phyloP scores from a whole-genome alignment of 208 protist genomes.

The Trypanosoma congolense region DNA sequence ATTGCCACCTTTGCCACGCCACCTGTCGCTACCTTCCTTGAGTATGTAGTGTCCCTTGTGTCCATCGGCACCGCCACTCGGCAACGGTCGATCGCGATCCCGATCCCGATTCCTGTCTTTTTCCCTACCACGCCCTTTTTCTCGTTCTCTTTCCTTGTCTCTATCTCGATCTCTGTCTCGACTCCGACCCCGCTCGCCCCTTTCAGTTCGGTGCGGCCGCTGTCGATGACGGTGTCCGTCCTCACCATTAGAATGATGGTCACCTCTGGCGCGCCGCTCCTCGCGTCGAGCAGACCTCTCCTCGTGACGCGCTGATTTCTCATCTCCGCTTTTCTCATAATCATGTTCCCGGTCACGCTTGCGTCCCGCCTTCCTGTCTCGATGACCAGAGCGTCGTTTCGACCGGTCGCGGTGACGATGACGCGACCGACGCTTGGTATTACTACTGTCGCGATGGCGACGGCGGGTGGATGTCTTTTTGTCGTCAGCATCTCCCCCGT shows the following conservation, averaged over 20 bases:
- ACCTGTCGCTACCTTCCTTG: slow-evolving; percentile 13
- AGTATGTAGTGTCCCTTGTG: slow-evolving; percentile 9
- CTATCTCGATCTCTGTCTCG: slow-evolving; percentile 9
- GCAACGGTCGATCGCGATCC: not conserved
- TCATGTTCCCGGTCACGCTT: slow-evolving; percentile 17
- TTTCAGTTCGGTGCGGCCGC: slow-evolving; percentile 4
- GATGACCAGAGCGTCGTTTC: slow-evolving; percentile 5
- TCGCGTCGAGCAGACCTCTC: slow-evolving; percentile 1
- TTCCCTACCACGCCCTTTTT: slow-evolving; percentile 23
- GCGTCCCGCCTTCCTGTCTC: slow-evolving; percentile 16
- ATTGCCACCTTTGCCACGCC: slow-evolving; percentile 7
- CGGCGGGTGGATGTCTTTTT: slow-evolving; percentile 24
- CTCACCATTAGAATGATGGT: slow-evolving; percentile 9
- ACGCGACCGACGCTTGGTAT: slow-evolving; percentile 2
- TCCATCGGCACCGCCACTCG: not conserved
- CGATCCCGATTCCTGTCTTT: slow-evolving; percentile 5
- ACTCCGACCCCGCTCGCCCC: not conserved
- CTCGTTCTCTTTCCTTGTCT: slow-evolving; percentile 5
- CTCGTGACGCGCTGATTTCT: not conserved
- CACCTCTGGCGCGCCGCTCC: slow-evolving; percentile 13
- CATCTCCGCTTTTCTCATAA: slow-evolving; percentile 5
- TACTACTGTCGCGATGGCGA: slow-evolving; percentile 2
- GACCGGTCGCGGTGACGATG: not conserved
- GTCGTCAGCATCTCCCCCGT: slow-evolving; percentile 7
- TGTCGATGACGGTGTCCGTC: slow-evolving; percentile 14